phyloP scores from a whole-genome alignment of 805 yeast species.

The Teunomyces stri region DNA sequence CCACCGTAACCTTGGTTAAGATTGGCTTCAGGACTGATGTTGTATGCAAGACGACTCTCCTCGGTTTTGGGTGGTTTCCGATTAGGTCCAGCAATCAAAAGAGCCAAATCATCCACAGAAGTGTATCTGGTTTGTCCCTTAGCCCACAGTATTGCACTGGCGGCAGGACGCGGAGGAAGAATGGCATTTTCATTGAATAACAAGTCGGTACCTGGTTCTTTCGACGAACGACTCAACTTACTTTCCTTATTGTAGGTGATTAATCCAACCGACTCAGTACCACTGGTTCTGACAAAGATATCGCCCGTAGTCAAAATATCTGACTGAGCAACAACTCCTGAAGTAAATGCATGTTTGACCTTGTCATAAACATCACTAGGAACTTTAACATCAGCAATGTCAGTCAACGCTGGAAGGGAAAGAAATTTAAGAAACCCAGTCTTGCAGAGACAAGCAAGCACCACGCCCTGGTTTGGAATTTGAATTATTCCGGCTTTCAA shows the following conservation, averaged over 20 bases:
- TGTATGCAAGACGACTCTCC: constrained; percentile 55
- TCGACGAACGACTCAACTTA: constrained; percentile 9
- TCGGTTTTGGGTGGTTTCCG: constrained; percentile 58
- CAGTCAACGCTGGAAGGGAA: constrained; percentile 63
- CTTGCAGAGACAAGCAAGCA: constrained; percentile 43
- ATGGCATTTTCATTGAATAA: constrained; percentile 67
- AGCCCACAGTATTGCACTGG: constrained; percentile 82
- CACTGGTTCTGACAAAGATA: constrained; percentile 52
- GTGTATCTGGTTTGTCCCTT: constrained; percentile 64
- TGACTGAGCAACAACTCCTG: constrained; percentile 21
- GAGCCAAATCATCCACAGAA: constrained; percentile 60
- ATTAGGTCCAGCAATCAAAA: constrained; percentile 69
- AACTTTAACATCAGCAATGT: constrained; percentile 46
- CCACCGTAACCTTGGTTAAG: constrained; percentile 33
- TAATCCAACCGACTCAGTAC: constrained; percentile 40
- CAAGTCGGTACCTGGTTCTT: constrained; percentile 43
- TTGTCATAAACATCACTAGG: constrained; percentile 27
- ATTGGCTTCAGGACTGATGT: constrained; percentile 45
- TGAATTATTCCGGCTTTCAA: constrained; percentile 51
- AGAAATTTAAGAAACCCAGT: constrained; percentile 47
- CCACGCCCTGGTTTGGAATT: constrained; percentile 43
- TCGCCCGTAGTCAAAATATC: constrained; percentile 52
- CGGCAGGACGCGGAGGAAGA: constrained; percentile 76
- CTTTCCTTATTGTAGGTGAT: constrained; percentile 19
- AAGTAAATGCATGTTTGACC: constrained; percentile 20